Conservation (phyloP, 306 rosid genomes). For the Pterocarpus santalinus region DNA sequence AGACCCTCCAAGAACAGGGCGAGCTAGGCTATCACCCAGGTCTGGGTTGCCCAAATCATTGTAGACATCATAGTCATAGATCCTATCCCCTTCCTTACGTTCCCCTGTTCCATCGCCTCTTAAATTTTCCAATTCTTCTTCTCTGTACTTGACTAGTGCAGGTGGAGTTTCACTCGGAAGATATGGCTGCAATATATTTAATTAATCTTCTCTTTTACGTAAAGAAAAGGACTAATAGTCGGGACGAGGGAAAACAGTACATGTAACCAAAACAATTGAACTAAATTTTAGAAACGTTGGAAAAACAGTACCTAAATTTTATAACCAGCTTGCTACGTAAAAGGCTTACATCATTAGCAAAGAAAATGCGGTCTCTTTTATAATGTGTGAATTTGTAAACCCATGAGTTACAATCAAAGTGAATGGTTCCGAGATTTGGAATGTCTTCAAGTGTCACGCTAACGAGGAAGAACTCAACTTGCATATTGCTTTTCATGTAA, state of each 20-base stretch:
- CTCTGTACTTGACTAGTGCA: slow-evolving; percentile 54
- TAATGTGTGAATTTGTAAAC: slow-evolving; percentile 50
- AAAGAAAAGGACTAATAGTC: too few relatives aligned
- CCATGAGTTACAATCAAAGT: slow-evolving; percentile 82
- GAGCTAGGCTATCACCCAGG: slow-evolving; percentile 5
- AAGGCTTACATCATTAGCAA: slow-evolving; percentile 57
- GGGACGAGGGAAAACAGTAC: too few relatives aligned
- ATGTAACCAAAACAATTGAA: too few relatives aligned
- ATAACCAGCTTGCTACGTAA: too few relatives aligned
- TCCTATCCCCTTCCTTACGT: slow-evolving; percentile 63
- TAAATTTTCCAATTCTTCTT: slow-evolving; percentile 58
- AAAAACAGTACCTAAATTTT: not conserved
- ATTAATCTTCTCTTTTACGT: too few relatives aligned
- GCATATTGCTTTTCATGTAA: slow-evolving; percentile 50
- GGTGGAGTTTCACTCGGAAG: slow-evolving; percentile 74
- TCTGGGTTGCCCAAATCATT: slow-evolving; percentile 71
- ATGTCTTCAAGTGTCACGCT: slow-evolving; percentile 66
- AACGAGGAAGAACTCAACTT: slow-evolving; percentile 67
- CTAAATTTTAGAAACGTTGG: not conserved
- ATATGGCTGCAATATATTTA: slow-evolving; percentile 52
- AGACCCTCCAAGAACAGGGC: slow-evolving; percentile 53
- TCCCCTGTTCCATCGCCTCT: slow-evolving; percentile 77
- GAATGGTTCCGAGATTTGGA: slow-evolving; percentile 60
- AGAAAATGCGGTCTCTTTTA: slow-evolving; percentile 67
- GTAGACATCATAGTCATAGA: slow-evolving; percentile 77